A percentile compares a stretch with the other conserved stretches of the same genome.
Evolutionary conservation across 1,139 yeast genomes (phyloP).

Genomic region (Suhomyces bribrorum): DNA sequence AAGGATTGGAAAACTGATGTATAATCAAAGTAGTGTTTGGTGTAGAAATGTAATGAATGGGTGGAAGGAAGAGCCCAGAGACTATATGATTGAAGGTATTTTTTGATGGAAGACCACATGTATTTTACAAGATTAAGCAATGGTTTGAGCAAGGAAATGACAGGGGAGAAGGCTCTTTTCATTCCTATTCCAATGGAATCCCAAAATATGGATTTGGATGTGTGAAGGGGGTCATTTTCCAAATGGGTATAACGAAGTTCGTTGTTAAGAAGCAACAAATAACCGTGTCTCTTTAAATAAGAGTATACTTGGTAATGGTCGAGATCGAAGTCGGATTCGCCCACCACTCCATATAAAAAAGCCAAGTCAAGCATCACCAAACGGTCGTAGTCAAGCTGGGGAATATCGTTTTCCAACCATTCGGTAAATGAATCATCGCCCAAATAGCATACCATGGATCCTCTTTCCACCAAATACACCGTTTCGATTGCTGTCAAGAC

Average conservation of each 20-base stretch:
- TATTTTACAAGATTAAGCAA: too few relatives aligned
- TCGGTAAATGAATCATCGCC: conserved; percentile 16
- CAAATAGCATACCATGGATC: conserved; percentile 63
- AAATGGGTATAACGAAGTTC: conserved; percentile 8
- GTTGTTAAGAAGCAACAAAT: conserved; percentile 48
- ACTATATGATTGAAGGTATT: neutral
- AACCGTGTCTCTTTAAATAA: conserved; percentile 77
- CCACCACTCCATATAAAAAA: conserved; percentile 59
- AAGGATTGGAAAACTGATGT: conserved; percentile 43
- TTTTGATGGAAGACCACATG: neutral
- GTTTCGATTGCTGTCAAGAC: conserved; percentile 68
- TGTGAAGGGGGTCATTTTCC: neutral
- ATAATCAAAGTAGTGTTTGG: conserved; percentile 36
- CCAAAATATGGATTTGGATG: neutral
- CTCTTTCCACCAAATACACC: conserved; percentile 79
- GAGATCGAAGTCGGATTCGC: conserved; percentile 33
- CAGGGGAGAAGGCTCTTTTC: neutral
- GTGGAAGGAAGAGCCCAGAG: conserved; percentile 10
- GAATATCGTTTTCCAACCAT: conserved; percentile 17
- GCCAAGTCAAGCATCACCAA: conserved; percentile 59
- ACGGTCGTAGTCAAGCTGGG: conserved; percentile 23
- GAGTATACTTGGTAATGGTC: conserved; percentile 73
- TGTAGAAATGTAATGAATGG: conserved; percentile 14
- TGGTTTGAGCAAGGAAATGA: neutral
- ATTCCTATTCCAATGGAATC: neutral